Conservation (phyloP, 2,329 filamentous ascomycete genomes). For the Pseudocercospora eumusae region DNA sequence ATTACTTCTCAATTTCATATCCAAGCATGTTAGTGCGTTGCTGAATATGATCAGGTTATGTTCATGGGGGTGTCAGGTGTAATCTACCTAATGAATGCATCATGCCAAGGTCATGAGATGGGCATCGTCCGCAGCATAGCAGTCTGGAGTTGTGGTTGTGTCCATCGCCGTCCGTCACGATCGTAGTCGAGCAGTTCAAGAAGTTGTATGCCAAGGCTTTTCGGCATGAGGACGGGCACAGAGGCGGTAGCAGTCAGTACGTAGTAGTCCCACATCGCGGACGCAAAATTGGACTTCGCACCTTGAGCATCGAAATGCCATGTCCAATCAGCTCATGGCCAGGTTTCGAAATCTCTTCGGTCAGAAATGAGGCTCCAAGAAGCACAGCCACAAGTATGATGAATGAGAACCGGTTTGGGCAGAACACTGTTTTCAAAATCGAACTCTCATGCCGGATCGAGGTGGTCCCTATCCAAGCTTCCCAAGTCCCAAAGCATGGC, state of each 20-base stretch:
- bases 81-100: slow-evolving; percentile 26
- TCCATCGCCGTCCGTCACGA: slow-evolving; percentile 6
- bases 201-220: slow-evolving; percentile 15
- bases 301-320: slow-evolving; percentile 27
- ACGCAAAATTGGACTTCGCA: not conserved
- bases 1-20: slow-evolving; percentile 35
- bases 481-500: too few species aligned
- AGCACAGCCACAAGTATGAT: not conserved
- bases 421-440: too few species aligned
- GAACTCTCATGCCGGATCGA: too few species aligned
- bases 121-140: slow-evolving; percentile 32
- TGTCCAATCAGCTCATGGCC: slow-evolving; percentile 27
- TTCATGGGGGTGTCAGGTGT: too few species aligned
- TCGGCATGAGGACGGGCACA: slow-evolving; percentile 28
- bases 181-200: slow-evolving; percentile 17
- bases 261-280: not conserved
- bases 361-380: not conserved
- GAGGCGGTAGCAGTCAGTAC: slow-evolving; percentile 12
- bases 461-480: too few species aligned
- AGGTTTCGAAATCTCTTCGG: not conserved
- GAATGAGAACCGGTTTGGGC: not conserved
- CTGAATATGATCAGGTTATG: too few species aligned
- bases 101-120: slow-evolving; percentile 35
- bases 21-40: slow-evolving; percentile 28
- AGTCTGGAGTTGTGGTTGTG: slow-evolving; percentile 27